These are phyloP conservation scores for Beta vulgaris DNA, from an alignment of 148 eudicot genomes.

Conservation along the genomic window DNA sequence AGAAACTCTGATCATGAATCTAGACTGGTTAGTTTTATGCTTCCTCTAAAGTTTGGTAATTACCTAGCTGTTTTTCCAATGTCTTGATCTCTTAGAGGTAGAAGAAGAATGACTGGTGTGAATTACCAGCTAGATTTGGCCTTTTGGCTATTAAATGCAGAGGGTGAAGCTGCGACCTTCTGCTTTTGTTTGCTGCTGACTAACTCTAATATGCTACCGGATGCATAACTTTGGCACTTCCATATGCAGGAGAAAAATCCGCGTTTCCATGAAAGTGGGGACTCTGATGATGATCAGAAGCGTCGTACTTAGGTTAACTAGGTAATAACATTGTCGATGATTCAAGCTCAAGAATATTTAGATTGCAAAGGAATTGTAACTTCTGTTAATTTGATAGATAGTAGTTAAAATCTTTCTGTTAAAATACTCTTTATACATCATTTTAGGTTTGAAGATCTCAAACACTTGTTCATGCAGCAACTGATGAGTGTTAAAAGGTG, in stretches of 20 bases:
- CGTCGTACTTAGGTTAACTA: slow-evolving; percentile 35
- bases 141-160: neutral
- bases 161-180: neutral
- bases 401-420: neutral
- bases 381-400: neutral
- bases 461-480: neutral
- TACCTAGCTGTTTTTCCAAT: neutral
- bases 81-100: neutral
- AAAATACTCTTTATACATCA: slow-evolving; percentile 4
- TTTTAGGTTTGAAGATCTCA: neutral
- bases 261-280: slow-evolving; percentile 87
- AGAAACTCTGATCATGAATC: slow-evolving; percentile 72
- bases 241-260: slow-evolving; percentile 85
- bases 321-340: neutral
- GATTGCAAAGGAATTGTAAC: slow-evolving; percentile 9
- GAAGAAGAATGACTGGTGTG: neutral
- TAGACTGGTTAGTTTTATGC: slow-evolving; percentile 64
- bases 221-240: neutral
- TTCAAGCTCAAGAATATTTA: neutral
- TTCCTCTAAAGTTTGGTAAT: neutral
- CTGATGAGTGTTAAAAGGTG: neutral
- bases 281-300: slow-evolving; percentile 78
- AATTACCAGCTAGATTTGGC: neutral
- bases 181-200: neutral
- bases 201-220: neutral